phyloP scores from a whole-genome alignment of 257 asterid genomes.

The Knoxia roxburghii region DNA sequence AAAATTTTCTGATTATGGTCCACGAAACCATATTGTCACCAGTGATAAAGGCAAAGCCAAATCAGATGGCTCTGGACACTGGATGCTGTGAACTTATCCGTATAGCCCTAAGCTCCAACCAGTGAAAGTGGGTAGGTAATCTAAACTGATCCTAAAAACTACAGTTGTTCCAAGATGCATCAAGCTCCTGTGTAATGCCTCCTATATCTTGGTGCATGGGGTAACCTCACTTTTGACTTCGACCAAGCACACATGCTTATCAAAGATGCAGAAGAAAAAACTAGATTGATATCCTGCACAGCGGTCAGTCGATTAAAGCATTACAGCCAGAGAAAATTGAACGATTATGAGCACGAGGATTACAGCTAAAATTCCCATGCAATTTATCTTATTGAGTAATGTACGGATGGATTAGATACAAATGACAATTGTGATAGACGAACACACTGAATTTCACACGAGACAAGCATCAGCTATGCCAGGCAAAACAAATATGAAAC shows the following conservation, averaged over 20 bases:
- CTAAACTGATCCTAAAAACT: not conserved
- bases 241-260: not conserved
- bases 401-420: not conserved
- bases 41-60: not conserved
- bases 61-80: not conserved
- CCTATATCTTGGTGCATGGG: not conserved
- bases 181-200: not conserved
- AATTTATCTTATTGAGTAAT: not conserved
- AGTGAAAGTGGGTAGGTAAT: no score
- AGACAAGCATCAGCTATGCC: not conserved
- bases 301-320: not conserved
- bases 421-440: not conserved
- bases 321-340: not conserved
- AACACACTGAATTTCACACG: not conserved
- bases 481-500: not conserved
- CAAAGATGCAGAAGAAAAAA: not conserved
- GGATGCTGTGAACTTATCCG: no score
- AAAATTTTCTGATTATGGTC: not conserved
- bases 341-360: not conserved
- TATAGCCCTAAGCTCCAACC: no score
- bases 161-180: not conserved
- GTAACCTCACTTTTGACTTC: not conserved
- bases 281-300: not conserved
- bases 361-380: not conserved
- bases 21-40: not conserved